phyloP scores from a whole-genome alignment of 176 grass and related monocot species.

The Aegilops longissima region DNA sequence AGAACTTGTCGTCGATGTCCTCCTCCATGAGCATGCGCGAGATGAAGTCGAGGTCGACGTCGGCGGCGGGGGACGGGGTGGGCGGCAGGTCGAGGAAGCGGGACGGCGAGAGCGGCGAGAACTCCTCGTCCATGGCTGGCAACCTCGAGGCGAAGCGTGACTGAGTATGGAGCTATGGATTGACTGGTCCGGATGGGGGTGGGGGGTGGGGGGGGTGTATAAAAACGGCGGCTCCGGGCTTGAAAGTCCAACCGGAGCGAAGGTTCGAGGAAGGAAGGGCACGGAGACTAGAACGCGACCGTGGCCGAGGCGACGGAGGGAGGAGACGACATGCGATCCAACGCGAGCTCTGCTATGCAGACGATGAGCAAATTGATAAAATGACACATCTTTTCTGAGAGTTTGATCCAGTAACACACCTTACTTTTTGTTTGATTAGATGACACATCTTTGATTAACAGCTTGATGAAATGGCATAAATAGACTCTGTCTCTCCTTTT shows the following conservation, averaged over 20 bases:
- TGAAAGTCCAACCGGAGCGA: background rate
- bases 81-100: background rate
- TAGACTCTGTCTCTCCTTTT: too few species aligned
- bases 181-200: background rate
- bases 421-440: too few species aligned
- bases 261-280: background rate
- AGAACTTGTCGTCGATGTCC: constrained; percentile 19
- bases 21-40: constrained; percentile 34
- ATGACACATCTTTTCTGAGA: too few species aligned
- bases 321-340: background rate
- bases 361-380: too few species aligned
- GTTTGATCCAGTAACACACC: too few species aligned
- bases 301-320: background rate
- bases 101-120: background rate
- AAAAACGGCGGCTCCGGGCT: background rate
- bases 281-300: background rate
- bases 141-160: too few species aligned
- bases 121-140: background rate
- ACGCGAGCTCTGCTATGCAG: too few species aligned
- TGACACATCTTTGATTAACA: too few species aligned
- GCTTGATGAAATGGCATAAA: too few species aligned
- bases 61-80: background rate
- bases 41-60: constrained; percentile 2
- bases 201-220: background rate
- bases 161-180: too few species aligned